Base-by-base conservation (phyloP, 176 grass and related monocot genomes). In the Echinochloa phyllopogon region DNA sequence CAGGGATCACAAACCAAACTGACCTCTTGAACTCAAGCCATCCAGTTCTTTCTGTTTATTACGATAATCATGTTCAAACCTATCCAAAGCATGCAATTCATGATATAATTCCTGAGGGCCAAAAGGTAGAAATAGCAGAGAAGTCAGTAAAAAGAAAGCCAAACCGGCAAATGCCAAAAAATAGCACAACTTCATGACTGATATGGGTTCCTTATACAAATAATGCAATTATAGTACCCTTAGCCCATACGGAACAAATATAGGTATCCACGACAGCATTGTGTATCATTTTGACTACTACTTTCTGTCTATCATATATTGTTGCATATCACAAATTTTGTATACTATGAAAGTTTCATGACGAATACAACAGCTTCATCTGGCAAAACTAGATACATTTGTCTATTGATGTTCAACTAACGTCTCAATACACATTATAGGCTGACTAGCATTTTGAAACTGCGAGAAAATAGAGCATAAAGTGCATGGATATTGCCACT, bases 81-180 rank as follows among this genome's bases (percentile, higher is more conserved):
- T 99, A 99, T 94, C 97, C 87, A 96, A 85, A 72, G 94, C 75
- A 91, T 94, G 94, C 25, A 96, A 88, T 88, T 99, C 97, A 84
- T 96, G 97, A 63, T 99, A 99, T 81, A 99, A 60, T 88, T 99
- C 97, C 97, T 99, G 86, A 77, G 48, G 27, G 23, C 3, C n/a
- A 80, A 57, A 47, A 83, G 9, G 62, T 25, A 67, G 57, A 39
- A 78, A 78, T 10, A 56, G 42, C 86, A 86, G 18, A 42, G 1
- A 65, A 62, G 57, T 72, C 41, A 85, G 41, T 74, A 78, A 62
- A 58, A 84, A 84, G 67, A 76, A 66, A 9, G 13, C 4, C 48
- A n/a, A 55, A 67, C 23, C 51, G 61, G 27, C 17, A 77, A 71
- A 49, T 65, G n/a, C 16, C 24, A 77, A 12, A n/a, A 72, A 47